Percentiles rank a stretch among this genome's conserved stretches.
Conservation (phyloP, 1,139 yeast species). For the Suhomyces guaymorum region DNA sequence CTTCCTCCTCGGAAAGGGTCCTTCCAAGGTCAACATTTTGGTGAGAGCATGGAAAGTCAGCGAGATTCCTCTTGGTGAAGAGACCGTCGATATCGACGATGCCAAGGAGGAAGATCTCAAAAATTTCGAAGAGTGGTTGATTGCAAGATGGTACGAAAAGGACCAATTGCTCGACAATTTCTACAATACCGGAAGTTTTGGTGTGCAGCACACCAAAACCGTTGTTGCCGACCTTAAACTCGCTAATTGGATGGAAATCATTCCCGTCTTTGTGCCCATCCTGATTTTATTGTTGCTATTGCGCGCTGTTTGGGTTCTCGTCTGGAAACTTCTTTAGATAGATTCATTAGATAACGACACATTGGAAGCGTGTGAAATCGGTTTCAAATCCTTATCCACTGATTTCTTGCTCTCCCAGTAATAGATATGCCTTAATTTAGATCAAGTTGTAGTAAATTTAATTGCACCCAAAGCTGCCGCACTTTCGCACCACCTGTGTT, state of each 20-base stretch:
- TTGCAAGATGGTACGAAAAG: slow-evolving; percentile 73
- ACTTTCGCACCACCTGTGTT: neutral
- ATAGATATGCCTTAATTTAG: too few species aligned
- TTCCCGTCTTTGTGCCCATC: slow-evolving; percentile 18
- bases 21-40: slow-evolving; percentile 62
- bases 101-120: slow-evolving; percentile 43
- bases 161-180: slow-evolving; percentile 66
- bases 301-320: slow-evolving; percentile 11
- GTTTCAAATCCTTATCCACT: too few species aligned
- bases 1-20: slow-evolving; percentile 71
- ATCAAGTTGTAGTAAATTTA: too few species aligned
- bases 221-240: slow-evolving; percentile 15
- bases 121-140: slow-evolving; percentile 74
- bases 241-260: slow-evolving; percentile 19
- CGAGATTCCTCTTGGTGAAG: slow-evolving; percentile 68
- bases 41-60: slow-evolving; percentile 56
- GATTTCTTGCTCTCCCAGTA: too few species aligned
- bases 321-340: slow-evolving; percentile 1
- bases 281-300: slow-evolving; percentile 10
- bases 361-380: neutral
- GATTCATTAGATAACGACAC: neutral
- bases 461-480: neutral
- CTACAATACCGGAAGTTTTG: slow-evolving; percentile 58
- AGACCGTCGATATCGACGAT: slow-evolving; percentile 45
- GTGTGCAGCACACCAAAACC: slow-evolving; percentile 21